A percentile compares a stretch with the other conserved stretches of the same genome.
Conservation (phyloP, 805 yeast genomes). For the Sugiyamaella americana region DNA sequence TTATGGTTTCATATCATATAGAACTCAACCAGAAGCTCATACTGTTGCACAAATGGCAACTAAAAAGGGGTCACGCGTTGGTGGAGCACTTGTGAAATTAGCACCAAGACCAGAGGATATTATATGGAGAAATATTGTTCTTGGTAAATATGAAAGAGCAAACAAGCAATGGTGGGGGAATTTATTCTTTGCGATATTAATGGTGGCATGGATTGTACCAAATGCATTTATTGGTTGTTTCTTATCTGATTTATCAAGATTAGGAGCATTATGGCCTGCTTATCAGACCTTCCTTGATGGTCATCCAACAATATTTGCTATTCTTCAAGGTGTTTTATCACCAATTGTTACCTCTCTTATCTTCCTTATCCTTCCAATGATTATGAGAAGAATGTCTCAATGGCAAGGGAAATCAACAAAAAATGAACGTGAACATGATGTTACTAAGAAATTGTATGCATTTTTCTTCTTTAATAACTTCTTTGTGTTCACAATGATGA, state of each 20-base stretch:
- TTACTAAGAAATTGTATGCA: slow-evolving; percentile 32
- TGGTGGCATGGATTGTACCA: slow-evolving; percentile 35
- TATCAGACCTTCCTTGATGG: slow-evolving; percentile 27
- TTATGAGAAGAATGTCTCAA: slow-evolving; percentile 33
- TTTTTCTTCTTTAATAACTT: slow-evolving; percentile 37
- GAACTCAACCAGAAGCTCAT: slow-evolving; percentile 23
- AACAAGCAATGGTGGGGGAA: slow-evolving; percentile 32
- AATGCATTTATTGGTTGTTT: slow-evolving; percentile 38
- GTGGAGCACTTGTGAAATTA: slow-evolving; percentile 19
- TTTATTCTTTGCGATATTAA: slow-evolving; percentile 24
- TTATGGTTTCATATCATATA: slow-evolving; percentile 22
- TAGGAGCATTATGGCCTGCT: slow-evolving; percentile 34
- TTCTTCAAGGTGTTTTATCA: slow-evolving; percentile 36
- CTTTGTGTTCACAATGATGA: slow-evolving; percentile 34
- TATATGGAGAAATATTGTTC: slow-evolving; percentile 32
- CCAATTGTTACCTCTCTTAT: slow-evolving; percentile 32
- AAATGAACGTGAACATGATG: slow-evolving; percentile 34
- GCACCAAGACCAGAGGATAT: slow-evolving; percentile 35
- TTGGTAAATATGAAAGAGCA: slow-evolving; percentile 25
- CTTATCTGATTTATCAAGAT: slow-evolving; percentile 32
- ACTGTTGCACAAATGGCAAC: slow-evolving; percentile 12
- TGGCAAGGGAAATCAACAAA: slow-evolving; percentile 36
- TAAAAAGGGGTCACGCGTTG: background rate
- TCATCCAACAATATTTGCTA: slow-evolving; percentile 27
- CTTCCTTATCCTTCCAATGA: slow-evolving; percentile 31